These are phyloP conservation scores for Mycosarcoma mackinlayi DNA, from an alignment of 1,284 basidiomycete genomes.

Conservation along the genomic window DNA sequence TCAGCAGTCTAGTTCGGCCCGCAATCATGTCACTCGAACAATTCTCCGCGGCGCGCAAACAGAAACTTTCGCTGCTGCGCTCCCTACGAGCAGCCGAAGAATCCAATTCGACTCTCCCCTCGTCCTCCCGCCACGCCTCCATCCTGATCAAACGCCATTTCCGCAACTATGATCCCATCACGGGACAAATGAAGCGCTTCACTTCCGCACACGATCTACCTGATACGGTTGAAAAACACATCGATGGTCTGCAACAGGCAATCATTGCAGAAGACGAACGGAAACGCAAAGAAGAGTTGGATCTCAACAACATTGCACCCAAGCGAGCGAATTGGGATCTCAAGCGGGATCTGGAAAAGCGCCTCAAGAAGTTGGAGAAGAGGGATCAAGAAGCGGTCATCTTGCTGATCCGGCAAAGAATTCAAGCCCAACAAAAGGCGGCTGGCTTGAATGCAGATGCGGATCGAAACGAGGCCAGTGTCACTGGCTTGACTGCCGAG, in stretches of 20 bases:
- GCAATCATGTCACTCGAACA: constrained; percentile 73
- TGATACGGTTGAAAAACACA: constrained; percentile 87
- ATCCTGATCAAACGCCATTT: constrained; percentile 61
- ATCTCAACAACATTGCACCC: constrained; percentile 95
- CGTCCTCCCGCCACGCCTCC: constrained; percentile 1
- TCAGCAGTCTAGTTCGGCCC: neutral
- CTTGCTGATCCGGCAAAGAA: constrained; percentile 80
- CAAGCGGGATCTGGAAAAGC: constrained; percentile 91
- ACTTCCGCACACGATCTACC: constrained; percentile 74
- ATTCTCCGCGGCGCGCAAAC: constrained; percentile 85
- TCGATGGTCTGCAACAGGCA: constrained; percentile 83
- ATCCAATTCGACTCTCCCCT: neutral
- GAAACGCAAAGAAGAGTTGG: constrained; percentile 84
- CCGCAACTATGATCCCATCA: constrained; percentile 67
- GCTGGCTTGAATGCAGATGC: constrained; percentile 21
- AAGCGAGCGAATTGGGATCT: constrained; percentile 97
- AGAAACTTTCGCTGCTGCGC: constrained; percentile 82
- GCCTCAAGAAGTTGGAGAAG: constrained; percentile 86
- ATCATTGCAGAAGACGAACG: constrained; percentile 88
- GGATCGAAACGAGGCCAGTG: constrained; percentile 12
- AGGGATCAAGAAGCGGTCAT: constrained; percentile 91
- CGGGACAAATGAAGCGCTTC: constrained; percentile 62
- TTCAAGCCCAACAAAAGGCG: constrained; percentile 40
- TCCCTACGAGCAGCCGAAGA: constrained; percentile 75
- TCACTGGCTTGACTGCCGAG: constrained; percentile 30